Evolutionary conservation across 2,329 filamentous ascomycete species (phyloP).

Genomic region (Phialemonium atrogriseum): DNA sequence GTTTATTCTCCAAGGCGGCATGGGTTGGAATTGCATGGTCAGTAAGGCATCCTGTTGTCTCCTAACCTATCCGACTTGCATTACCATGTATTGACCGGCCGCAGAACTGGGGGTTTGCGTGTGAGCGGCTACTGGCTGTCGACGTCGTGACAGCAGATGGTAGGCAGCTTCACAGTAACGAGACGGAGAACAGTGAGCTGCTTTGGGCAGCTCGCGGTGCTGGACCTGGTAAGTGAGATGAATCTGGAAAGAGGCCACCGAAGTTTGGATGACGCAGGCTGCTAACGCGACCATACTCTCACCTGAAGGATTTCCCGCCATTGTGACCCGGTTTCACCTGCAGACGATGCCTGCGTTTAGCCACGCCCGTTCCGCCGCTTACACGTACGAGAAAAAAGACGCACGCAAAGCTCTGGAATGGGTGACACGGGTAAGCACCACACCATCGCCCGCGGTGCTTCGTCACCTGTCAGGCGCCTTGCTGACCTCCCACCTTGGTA

Average conservation of each 20-base stretch:
- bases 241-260: neutral
- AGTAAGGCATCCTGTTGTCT: too few species aligned
- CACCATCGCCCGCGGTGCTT: too few species aligned
- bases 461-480: too few species aligned
- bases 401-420: too few species aligned
- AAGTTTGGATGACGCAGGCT: neutral
- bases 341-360: constrained; percentile 29
- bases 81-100: too few species aligned
- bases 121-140: constrained; percentile 33
- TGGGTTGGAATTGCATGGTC: constrained; percentile 50
- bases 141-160: constrained; percentile 40
- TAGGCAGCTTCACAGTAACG: constrained; percentile 24
- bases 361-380: too few species aligned
- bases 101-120: constrained; percentile 48
- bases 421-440: too few species aligned
- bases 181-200: constrained; percentile 32
- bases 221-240: constrained; percentile 26
- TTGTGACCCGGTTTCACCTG: constrained; percentile 43
- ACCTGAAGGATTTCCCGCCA: constrained; percentile 44
- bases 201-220: constrained; percentile 41
- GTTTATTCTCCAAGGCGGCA: constrained; percentile 46
- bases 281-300: constrained; percentile 1
- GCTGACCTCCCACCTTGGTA: too few species aligned
- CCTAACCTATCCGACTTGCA: neutral
- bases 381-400: too few species aligned